Conservation (phyloP, 192 early-diverging fungal genomes). For the Coemansia sp. region DNA sequence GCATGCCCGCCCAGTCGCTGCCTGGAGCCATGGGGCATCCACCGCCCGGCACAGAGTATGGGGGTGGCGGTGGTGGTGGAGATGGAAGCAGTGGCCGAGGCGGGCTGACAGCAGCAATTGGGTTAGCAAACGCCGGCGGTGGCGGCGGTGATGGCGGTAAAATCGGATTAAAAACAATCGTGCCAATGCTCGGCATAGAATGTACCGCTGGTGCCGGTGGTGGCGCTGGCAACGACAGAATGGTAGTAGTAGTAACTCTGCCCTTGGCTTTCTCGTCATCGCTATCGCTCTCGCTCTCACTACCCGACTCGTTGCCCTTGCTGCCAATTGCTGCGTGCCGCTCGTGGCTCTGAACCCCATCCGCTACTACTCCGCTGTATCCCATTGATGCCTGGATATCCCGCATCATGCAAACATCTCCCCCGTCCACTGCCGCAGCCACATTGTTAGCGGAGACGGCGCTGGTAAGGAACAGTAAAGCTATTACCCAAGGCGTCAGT, state of each 20-base stretch:
- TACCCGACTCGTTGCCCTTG: slow-evolving; percentile 3
- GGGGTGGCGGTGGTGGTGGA: background rate
- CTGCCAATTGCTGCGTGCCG: background rate
- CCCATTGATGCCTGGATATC: background rate
- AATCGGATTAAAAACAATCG: background rate
- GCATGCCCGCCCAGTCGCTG: too few species aligned
- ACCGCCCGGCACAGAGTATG: too few species aligned
- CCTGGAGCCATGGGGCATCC: too few species aligned
- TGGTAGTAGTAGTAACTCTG: background rate
- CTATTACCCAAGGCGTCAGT: slow-evolving; percentile 19
- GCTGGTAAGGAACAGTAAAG: background rate
- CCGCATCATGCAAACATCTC: background rate
- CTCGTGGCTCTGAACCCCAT: background rate
- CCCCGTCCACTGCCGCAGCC: background rate
- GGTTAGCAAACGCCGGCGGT: background rate
- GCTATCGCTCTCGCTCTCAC: slow-evolving; percentile 23
- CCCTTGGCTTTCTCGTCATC: slow-evolving; percentile 6
- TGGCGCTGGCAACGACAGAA: background rate
- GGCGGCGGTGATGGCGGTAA: background rate
- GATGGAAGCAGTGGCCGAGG: too few species aligned
- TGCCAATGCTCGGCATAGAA: background rate
- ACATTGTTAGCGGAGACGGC: background rate
- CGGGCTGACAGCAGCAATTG: background rate
- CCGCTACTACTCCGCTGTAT: background rate
- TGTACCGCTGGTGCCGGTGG: too few species aligned